Evolutionary conservation across 1,284 basidiomycete genomes (phyloP), one percentile per base, ranked within the genome.

Genomic region (Clitocybe nebularis): DNA sequence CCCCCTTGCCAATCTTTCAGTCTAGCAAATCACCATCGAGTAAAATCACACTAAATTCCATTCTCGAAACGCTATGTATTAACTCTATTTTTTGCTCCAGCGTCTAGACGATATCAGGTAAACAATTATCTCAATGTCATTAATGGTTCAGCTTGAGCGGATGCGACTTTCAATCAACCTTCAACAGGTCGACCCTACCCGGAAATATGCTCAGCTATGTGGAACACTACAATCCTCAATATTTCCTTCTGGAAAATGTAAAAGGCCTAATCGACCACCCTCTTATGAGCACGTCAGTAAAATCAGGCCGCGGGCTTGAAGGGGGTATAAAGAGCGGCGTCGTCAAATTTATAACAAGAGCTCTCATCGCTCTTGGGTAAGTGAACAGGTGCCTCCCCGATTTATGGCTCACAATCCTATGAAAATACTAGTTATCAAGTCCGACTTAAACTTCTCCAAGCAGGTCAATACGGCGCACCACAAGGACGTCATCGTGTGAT

Each of bases 1-100:
- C 80, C 82, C 8, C 84, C 84, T 9, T 86, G 84, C 54, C 84
- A 86, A 50, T 74, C 78, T 2, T 86, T 83, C 53, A 81, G 78
- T 42, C 53, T 61, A 0, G 76, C 79, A 49, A 86, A 86, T 45
- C 75, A 77, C 43, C 59, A 61, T 32, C 78, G 72, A 56, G 81
- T 78, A 46, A 58, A n/a, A n/a, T 65, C 48, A 21, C 21, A 11
- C 9, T n/a, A 6, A 23, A 6, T n/a, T 13, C 17, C 13, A 11
- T 19, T 6, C 21, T 4, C 3, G 7, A 23, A 32, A 42, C 1
- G 7, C 5, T 24, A 21, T 38, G 4, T 34, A 11, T 21, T 4
- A 34, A 14, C 23, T 4, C 6, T 22, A 6, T 29, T 10, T 4
- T 7, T 29, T 9, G n/a, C 9, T 9, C 19, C 32, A 84, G 79